A percentile compares a stretch with the other conserved stretches of the same genome.
phyloP scores from a whole-genome alignment of 2,329 filamentous ascomycete genomes.

The Meredithiella fracta region DNA sequence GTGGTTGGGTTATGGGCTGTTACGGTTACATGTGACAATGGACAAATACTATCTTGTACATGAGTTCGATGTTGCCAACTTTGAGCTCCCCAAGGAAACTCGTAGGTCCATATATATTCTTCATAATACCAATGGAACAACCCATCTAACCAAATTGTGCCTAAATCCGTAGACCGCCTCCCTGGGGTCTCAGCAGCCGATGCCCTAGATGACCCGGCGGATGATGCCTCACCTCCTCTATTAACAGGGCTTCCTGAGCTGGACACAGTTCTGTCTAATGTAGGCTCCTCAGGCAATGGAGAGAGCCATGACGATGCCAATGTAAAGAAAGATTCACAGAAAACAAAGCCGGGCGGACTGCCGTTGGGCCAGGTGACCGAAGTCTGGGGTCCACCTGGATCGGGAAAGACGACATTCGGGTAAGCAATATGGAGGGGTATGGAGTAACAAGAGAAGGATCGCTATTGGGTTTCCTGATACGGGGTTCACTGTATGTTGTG shows the following conservation, averaged over 20 bases:
- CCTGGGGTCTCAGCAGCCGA: conserved; percentile 63
- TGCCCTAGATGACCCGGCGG: conserved; percentile 42
- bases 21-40: conserved; percentile 23
- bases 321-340: not conserved
- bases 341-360: conserved; percentile 36
- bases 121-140: not conserved
- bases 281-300: not conserved
- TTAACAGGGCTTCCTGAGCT: conserved; percentile 39
- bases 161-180: conserved; percentile 43
- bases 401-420: conserved; percentile 73
- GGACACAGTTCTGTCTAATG: conserved; percentile 28
- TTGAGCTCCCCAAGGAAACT: conserved; percentile 33
- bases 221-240: conserved; percentile 33
- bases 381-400: conserved; percentile 72
- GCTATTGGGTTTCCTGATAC: not conserved
- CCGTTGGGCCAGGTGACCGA: conserved; percentile 67
- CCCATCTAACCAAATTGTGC: not conserved
- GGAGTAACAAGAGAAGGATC: not conserved
- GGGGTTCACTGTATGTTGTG: not conserved
- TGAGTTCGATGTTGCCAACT: conserved; percentile 44
- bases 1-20: not conserved
- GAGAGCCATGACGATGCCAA: not conserved
- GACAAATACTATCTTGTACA: conserved; percentile 40
- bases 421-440: conserved; percentile 27
- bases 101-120: conserved; percentile 25